These are phyloP conservation scores for Penicillium paxilli DNA, from an alignment of 495 filamentous ascomycete genomes.

Conservation along the genomic window DNA sequence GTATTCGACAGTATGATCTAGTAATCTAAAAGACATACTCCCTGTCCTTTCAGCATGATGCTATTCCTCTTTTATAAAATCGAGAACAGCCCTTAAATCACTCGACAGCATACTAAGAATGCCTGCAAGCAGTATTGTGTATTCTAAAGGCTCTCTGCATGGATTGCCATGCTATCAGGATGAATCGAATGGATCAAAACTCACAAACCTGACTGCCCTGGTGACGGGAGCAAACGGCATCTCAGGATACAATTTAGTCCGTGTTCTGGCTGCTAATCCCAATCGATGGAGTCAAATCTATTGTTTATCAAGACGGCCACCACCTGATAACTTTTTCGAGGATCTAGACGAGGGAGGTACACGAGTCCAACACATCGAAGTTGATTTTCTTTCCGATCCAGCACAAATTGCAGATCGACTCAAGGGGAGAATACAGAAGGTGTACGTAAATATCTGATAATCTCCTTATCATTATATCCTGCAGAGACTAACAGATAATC, in stretches of 20 bases:
- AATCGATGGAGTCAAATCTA: conserved; percentile 52
- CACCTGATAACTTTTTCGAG: conserved; percentile 20
- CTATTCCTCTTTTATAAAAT: no score
- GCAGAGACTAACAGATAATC: no score
- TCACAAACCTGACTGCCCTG: conserved; percentile 44
- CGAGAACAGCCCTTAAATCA: no score
- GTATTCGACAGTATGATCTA: no score
- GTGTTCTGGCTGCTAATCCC: conserved; percentile 38
- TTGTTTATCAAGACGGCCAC: conserved; percentile 41
- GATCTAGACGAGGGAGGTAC: background rate
- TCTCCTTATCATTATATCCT: no score
- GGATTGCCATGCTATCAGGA: background rate
- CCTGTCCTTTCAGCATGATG: no score
- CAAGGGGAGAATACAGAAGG: background rate
- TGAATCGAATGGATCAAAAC: background rate
- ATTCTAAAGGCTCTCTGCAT: background rate
- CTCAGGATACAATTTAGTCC: conserved; percentile 47
- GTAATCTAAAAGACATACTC: no score
- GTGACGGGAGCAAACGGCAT: conserved; percentile 54
- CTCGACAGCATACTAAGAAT: background rate
- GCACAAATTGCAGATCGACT: conserved; percentile 31
- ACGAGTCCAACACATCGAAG: conserved; percentile 41
- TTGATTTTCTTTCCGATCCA: conserved; percentile 43
- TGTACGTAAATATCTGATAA: no score
- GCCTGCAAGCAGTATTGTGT: background rate